phyloP scores from a whole-genome alignment of 257 asterid species.

The Ballota nigra region DNA sequence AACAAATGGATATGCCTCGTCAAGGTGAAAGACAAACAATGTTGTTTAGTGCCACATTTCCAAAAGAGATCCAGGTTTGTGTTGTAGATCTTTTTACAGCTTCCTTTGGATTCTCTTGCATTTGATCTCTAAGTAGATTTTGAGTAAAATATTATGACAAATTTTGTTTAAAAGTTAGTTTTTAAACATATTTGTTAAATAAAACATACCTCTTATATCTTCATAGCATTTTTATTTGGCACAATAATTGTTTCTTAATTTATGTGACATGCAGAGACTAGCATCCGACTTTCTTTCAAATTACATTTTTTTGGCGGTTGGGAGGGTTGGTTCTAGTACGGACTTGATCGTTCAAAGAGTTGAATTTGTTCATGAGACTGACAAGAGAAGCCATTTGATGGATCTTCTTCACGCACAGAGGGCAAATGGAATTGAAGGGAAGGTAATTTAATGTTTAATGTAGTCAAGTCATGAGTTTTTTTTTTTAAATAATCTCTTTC shows the following conservation, averaged over 20 bases:
- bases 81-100: conserved; percentile 2
- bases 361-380: conserved; percentile 75
- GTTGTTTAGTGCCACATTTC: conserved; percentile 94
- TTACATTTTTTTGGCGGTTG: conserved; percentile 86
- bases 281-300: conserved; percentile 84
- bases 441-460: conserved; percentile 39
- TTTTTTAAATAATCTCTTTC: not conserved
- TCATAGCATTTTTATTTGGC: not conserved
- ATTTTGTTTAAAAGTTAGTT: not conserved
- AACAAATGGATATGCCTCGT: conserved; percentile 91
- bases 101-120: not conserved
- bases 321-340: conserved; percentile 93
- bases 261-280: conserved; percentile 58
- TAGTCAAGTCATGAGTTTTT: not conserved
- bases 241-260: not conserved
- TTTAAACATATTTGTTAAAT: not conserved
- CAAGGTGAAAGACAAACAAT: conserved; percentile 83
- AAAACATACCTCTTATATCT: not conserved
- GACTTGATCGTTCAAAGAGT: conserved; percentile 86
- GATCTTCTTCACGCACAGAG: conserved; percentile 87
- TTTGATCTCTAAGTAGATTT: not conserved
- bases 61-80: conserved; percentile 79
- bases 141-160: not conserved
- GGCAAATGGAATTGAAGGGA: conserved; percentile 53
- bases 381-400: conserved; percentile 90